Evolutionary conservation across 257 asterid genomes (phyloP), one percentile per base, ranked within the genome.

Genomic region (Jacaranda mimosifolia): DNA sequence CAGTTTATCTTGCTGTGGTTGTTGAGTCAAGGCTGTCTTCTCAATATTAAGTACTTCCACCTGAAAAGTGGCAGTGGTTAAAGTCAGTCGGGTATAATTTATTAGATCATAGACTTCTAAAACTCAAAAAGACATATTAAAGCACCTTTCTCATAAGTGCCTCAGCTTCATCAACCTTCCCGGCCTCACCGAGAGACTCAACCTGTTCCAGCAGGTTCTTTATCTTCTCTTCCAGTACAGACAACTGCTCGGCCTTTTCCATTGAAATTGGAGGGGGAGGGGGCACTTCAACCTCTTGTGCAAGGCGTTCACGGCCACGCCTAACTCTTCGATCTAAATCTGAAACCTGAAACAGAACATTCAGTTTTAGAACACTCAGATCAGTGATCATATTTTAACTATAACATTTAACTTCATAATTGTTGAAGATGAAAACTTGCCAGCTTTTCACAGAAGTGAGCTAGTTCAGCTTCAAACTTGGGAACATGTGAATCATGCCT

Each of bases 121-220:
- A 46, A 57, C 21, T 56, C 63, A 63, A 19, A 18, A 56, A 51
- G 58, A 26, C 17, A 56, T 35, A 32, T 8, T 52, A 68, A 42
- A 68, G 39, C 80, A 96, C 99, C 97, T 96, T 93, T 89, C 95
- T 93, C 99, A 96, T 93, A 63, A 96, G 97, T 18, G 97, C 99
- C 84, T 96, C 99, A 68, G 98, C 99, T 86, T 93, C 99, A 76
- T 96, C 99, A 78, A 96, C 97, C 85, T 96, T 92, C 63, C 99
- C 99, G 43, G 87, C 98, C 88, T 96, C 99, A 74, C 99, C 99
- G 79, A 91, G 97, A 81, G 98, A 93, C 86, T 96, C 99, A 60
- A 93, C 99, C 84, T 96, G 99, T 83, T 96, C 99, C 80, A 96
- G 94, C 49, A 96, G 88, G 85, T 87, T 90, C 86, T 90, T 96